Conservation (phyloP, 2,329 filamentous ascomycete species). For the Calycina marina region DNA sequence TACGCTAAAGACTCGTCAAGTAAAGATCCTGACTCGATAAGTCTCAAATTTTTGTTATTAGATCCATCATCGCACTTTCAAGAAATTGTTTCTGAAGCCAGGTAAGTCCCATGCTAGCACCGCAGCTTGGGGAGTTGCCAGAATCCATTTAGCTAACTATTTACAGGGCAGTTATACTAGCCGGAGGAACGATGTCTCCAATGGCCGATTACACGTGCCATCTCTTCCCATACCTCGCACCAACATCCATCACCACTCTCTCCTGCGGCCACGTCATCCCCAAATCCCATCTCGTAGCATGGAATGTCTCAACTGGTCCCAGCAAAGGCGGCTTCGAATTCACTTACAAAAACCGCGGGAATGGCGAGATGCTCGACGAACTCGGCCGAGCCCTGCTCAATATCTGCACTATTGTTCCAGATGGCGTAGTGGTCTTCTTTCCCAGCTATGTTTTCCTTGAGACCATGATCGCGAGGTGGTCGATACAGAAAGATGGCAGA, state of each 20-base stretch:
- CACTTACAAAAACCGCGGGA: constrained; percentile 61
- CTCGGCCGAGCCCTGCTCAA: constrained; percentile 61
- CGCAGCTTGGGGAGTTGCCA: too few relatives aligned
- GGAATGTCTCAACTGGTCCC: constrained; percentile 43
- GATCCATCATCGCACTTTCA: constrained; percentile 87
- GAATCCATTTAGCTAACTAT: neutral
- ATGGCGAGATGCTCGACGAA: constrained; percentile 48
- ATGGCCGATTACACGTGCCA: constrained; percentile 82
- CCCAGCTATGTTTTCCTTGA: constrained; percentile 87
- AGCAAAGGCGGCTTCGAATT: constrained; percentile 45
- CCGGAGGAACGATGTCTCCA: constrained; percentile 94
- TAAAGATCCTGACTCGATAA: constrained; percentile 30
- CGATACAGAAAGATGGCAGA: constrained; percentile 21
- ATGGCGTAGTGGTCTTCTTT: constrained; percentile 90
- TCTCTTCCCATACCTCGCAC: constrained; percentile 61
- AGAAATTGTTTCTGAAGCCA: constrained; percentile 69
- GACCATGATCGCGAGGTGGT: constrained; percentile 52
- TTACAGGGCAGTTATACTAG: constrained; percentile 66
- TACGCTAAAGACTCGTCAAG: constrained; percentile 31
- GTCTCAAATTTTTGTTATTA: constrained; percentile 72
- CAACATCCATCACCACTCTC: constrained; percentile 55
- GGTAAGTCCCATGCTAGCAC: neutral
- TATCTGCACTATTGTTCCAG: constrained; percentile 60
- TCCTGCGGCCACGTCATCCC: constrained; percentile 95
- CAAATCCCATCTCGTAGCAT: constrained; percentile 62